Evolutionary conservation across 768 basidiomycete genomes (phyloP).

Genomic region (Rhodotorula taiwanensis): DNA sequence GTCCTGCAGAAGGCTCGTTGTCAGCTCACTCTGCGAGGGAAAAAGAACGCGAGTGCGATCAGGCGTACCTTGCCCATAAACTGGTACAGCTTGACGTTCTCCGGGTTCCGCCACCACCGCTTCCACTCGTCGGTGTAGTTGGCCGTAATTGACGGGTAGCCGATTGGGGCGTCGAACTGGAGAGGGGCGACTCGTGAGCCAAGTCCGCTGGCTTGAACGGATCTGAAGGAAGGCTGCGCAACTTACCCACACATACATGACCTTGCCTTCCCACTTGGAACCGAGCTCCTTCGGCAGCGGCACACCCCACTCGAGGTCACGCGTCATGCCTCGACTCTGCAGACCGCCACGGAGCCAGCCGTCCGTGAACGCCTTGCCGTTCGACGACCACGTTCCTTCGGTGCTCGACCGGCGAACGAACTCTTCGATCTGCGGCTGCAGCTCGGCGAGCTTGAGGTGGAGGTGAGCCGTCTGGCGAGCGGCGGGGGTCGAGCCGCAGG

Average conservation of each 20-base stretch:
- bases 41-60: not conserved
- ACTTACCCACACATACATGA: constrained; percentile 94
- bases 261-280: constrained; percentile 83
- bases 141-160: constrained; percentile 95
- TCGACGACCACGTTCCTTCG: constrained; percentile 84
- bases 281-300: constrained; percentile 78
- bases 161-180: constrained; percentile 93
- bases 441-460: constrained; percentile 75
- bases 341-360: constrained; percentile 78
- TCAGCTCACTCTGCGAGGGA: no score
- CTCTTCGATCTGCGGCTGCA: constrained; percentile 74
- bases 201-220: not conserved
- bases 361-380: constrained; percentile 86
- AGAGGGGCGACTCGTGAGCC: constrained; percentile 1
- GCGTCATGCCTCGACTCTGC: constrained; percentile 79
- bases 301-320: constrained; percentile 94
- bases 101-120: constrained; percentile 91
- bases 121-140: constrained; percentile 91
- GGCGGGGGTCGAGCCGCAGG: constrained; percentile 71
- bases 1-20: constrained; percentile 7
- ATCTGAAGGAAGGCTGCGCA: not conserved
- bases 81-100: constrained; percentile 84
- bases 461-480: constrained; percentile 78
- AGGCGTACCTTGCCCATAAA: constrained; percentile 99
- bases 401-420: constrained; percentile 77